These are phyloP conservation scores for Aspergillus diversus DNA, from an alignment of 495 filamentous ascomycete species.

Conservation along the genomic window DNA sequence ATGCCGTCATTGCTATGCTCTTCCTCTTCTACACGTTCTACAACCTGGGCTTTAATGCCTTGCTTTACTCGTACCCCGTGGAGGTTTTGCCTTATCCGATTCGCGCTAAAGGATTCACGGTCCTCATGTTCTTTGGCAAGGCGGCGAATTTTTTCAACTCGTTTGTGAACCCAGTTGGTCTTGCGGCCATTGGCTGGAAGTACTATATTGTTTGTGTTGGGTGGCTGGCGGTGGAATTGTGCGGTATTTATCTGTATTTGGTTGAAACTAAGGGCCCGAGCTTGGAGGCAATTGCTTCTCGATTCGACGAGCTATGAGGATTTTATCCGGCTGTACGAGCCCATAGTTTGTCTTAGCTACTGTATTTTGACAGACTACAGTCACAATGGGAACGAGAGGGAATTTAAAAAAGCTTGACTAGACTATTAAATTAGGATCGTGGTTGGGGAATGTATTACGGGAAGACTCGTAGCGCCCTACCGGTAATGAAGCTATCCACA, in stretches of 20 bases:
- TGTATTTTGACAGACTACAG: too few species aligned
- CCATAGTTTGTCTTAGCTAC: too few species aligned
- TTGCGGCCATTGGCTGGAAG: slow-evolving; percentile 7
- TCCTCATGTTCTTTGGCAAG: slow-evolving; percentile 1
- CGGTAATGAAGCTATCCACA: too few species aligned
- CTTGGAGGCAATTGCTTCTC: slow-evolving; percentile 1
- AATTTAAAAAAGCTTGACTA: too few species aligned
- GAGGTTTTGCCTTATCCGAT: slow-evolving; percentile 3
- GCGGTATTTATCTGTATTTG: not conserved
- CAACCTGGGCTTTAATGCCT: slow-evolving; percentile 1
- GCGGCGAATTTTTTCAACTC: slow-evolving; percentile 6
- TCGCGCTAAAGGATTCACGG: not conserved
- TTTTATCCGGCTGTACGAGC: too few species aligned
- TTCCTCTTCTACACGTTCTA: slow-evolving; percentile 2
- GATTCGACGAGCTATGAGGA: too few species aligned
- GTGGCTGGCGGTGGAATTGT: slow-evolving; percentile 4
- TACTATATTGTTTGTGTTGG: slow-evolving; percentile 9
- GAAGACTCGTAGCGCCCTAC: too few species aligned
- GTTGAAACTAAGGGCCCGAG: not conserved
- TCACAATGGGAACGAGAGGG: too few species aligned
- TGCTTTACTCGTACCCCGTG: slow-evolving; percentile 1
- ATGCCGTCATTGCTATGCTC: not conserved
- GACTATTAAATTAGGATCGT: too few species aligned
- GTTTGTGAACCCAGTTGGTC: slow-evolving; percentile 7
- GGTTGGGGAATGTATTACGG: too few species aligned